These are phyloP conservation scores for Epichloe uncinata DNA, from an alignment of 2,329 filamentous ascomycete species.

Conservation along the genomic window DNA sequence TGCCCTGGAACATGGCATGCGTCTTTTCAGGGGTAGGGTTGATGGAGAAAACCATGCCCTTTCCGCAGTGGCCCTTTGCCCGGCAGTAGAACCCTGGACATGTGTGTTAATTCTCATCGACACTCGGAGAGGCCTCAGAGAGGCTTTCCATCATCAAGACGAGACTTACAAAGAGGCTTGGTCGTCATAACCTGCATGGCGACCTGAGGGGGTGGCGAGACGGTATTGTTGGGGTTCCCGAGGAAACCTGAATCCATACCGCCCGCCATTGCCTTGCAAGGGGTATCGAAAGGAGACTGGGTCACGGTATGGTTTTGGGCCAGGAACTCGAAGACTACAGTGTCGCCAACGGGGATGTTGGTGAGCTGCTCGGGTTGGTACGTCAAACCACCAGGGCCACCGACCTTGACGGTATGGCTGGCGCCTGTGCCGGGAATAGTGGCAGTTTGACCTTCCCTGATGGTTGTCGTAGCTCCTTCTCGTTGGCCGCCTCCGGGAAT, in stretches of 20 bases:
- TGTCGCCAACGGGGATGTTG: constrained; percentile 52
- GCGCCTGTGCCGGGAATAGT: constrained; percentile 21
- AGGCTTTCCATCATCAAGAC: not conserved
- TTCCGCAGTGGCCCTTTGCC: constrained; percentile 54
- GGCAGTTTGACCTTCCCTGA: constrained; percentile 26
- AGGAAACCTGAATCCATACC: constrained; percentile 63
- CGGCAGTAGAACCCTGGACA: constrained; percentile 61
- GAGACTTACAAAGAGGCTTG: constrained; percentile 53
- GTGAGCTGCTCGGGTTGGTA: constrained; percentile 48
- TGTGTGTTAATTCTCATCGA: not conserved
- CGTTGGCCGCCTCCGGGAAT: constrained; percentile 16
- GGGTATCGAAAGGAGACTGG: constrained; percentile 54
- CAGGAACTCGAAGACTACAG: constrained; percentile 60
- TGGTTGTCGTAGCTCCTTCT: constrained; percentile 35
- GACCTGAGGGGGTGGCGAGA: constrained; percentile 51
- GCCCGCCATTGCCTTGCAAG: constrained; percentile 49
- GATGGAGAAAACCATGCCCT: constrained; percentile 68
- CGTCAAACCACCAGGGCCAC: constrained; percentile 49
- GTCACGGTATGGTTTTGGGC: constrained; percentile 63
- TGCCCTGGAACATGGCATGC: constrained; percentile 53
- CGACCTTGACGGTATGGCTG: constrained; percentile 52
- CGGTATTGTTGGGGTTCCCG: constrained; percentile 54
- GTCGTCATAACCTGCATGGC: constrained; percentile 58
- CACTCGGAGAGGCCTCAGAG: too few relatives aligned
- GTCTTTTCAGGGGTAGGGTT: constrained; percentile 61